phyloP scores from a whole-genome alignment of 306 rosid species.

The Rosa lucieae region DNA sequence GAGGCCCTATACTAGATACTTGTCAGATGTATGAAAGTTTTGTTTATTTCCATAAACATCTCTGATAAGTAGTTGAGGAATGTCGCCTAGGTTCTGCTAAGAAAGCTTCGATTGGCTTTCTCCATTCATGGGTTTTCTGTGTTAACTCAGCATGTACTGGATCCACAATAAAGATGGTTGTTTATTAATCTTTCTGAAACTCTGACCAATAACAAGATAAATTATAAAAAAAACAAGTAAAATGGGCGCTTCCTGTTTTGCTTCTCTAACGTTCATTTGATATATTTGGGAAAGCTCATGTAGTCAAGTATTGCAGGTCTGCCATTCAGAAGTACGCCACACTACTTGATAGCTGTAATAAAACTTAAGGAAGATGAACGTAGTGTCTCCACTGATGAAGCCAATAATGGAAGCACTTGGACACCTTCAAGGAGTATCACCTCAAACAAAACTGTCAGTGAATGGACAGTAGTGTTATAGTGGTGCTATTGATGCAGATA shows the following conservation, averaged over 20 bases:
- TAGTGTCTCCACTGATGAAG: background rate
- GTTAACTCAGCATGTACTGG: background rate
- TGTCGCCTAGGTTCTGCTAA: background rate
- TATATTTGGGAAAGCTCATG: background rate
- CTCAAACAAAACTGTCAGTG: background rate
- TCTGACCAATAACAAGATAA: background rate
- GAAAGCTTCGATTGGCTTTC: background rate
- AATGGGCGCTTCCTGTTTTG: background rate
- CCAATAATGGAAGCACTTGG: background rate
- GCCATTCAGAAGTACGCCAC: background rate
- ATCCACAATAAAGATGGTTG: background rate
- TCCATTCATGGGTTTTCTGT: background rate
- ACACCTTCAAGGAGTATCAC: background rate
- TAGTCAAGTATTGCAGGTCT: background rate
- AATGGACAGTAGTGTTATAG: background rate
- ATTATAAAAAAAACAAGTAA: background rate
- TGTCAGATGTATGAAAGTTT: slow-evolving; percentile 39
- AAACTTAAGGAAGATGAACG: background rate
- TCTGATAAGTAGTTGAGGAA: too few species aligned
- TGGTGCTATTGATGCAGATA: background rate
- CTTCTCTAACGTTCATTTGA: background rate
- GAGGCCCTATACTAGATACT: slow-evolving; percentile 79
- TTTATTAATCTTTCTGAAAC: background rate
- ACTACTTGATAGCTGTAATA: background rate
- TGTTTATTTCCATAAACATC: background rate